Percentiles rank a stretch among this genome's conserved stretches.
Conservation (phyloP, 2,329 filamentous ascomycete species). For the Emericellopsis atlantica region DNA sequence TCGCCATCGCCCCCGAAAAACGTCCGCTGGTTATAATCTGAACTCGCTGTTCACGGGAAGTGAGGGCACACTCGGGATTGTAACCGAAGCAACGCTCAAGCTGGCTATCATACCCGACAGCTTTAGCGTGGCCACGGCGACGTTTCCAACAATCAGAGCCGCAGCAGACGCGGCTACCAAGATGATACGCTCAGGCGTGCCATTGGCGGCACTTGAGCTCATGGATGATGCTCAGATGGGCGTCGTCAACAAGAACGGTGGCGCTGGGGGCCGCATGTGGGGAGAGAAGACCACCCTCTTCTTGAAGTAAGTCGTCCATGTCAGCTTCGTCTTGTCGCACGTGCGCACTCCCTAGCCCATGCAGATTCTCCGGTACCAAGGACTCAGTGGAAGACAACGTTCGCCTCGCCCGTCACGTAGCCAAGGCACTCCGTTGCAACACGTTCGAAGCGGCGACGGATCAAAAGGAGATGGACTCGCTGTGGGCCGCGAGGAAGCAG, state of each 20-base stretch:
- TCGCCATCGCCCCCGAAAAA: constrained; percentile 76
- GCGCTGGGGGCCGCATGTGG: constrained; percentile 58
- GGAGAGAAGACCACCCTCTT: constrained; percentile 64
- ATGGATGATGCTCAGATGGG: constrained; percentile 85
- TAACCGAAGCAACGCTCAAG: constrained; percentile 84
- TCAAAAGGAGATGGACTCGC: constrained; percentile 57
- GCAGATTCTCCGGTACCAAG: constrained; percentile 50
- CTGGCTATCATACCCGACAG: constrained; percentile 69
- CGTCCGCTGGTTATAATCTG: constrained; percentile 82
- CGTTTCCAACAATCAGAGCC: constrained; percentile 44
- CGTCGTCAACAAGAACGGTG: constrained; percentile 52
- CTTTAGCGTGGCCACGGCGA: constrained; percentile 66
- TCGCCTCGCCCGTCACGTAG: constrained; percentile 41
- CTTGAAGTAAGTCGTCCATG: constrained; percentile 68
- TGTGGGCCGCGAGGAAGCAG: constrained; percentile 78
- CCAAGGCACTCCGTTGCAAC: constrained; percentile 36
- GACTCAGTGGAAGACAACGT: constrained; percentile 47
- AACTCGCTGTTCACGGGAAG: constrained; percentile 83
- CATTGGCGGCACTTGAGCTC: constrained; percentile 81
- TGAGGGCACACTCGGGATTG: constrained; percentile 81
- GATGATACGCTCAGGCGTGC: constrained; percentile 70
- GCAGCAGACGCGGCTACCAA: constrained; percentile 72
- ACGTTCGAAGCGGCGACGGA: constrained; percentile 67
- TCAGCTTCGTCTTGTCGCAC: constrained; percentile 8
- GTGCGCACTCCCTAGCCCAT: constrained; percentile 8